Evolutionary conservation across 2,329 filamentous ascomycete genomes (phyloP).

Genomic region (Arthrobotrys megalospora): DNA sequence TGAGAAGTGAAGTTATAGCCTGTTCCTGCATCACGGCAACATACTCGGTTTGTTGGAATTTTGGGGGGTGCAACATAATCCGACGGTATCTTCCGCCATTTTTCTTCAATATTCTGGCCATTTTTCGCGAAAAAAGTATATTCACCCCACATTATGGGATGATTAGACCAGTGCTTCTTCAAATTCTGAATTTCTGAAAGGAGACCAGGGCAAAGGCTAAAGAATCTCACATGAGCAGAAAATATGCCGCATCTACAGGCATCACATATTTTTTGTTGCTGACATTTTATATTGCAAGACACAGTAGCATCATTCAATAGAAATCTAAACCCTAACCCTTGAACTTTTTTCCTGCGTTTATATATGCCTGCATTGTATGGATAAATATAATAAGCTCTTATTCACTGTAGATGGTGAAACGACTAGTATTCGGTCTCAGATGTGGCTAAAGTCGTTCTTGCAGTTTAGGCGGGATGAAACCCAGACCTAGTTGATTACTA

Average conservation of each 20-base stretch:
- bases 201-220: slow-evolving; percentile 10
- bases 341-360: not conserved
- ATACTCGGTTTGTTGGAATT: slow-evolving; percentile 30
- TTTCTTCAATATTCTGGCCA: slow-evolving; percentile 29
- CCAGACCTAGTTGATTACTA: slow-evolving; percentile 16
- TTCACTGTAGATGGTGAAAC: slow-evolving; percentile 15
- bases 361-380: slow-evolving; percentile 32
- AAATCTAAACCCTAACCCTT: slow-evolving; percentile 4
- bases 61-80: not conserved
- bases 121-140: not conserved
- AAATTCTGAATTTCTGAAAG: not conserved
- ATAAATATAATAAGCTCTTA: slow-evolving; percentile 18
- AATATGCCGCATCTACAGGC: slow-evolving; percentile 46
- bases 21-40: slow-evolving; percentile 38
- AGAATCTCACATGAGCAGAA: slow-evolving; percentile 11
- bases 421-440: slow-evolving; percentile 22
- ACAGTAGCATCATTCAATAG: not conserved
- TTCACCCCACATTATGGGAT: slow-evolving; percentile 24
- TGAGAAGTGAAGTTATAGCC: slow-evolving; percentile 7
- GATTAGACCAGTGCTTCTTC: slow-evolving; percentile 26
- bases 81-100: slow-evolving; percentile 28
- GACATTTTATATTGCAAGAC: slow-evolving; percentile 26
- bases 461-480: slow-evolving; percentile 31
- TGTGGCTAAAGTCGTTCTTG: slow-evolving; percentile 28
- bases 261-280: slow-evolving; percentile 12